These are phyloP conservation scores for Plenodomus lindquistii DNA, from an alignment of 2,329 filamentous ascomycete genomes.

Conservation along the genomic window DNA sequence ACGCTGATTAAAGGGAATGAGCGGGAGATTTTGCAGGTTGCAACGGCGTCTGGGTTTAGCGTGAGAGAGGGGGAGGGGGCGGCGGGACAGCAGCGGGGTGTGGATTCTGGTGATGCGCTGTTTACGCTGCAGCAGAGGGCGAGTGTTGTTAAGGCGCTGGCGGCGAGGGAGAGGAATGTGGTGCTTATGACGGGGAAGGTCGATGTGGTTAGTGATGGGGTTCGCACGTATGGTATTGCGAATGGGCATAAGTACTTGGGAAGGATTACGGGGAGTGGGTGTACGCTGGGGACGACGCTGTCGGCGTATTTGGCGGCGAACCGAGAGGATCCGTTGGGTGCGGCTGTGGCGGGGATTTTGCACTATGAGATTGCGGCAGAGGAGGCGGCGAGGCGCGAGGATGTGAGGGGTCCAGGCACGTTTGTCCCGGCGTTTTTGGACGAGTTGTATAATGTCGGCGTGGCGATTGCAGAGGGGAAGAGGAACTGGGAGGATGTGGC, in stretches of 20 bases:
- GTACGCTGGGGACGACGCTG: constrained; percentile 80
- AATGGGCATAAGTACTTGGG: constrained; percentile 78
- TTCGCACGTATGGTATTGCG: constrained; percentile 65
- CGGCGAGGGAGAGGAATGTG: constrained; percentile 68
- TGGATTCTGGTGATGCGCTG: constrained; percentile 71
- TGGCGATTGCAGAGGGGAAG: constrained; percentile 15
- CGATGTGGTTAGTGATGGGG: constrained; percentile 79
- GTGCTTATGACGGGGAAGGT: constrained; percentile 80
- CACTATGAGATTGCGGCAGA: constrained; percentile 81
- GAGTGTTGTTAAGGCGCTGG: constrained; percentile 66
- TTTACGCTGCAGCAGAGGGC: constrained; percentile 61
- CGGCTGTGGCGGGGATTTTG: constrained; percentile 72
- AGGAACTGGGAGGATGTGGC: constrained; percentile 11
- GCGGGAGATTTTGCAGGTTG: constrained; percentile 77
- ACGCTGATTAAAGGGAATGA: constrained; percentile 94
- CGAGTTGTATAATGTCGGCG: constrained; percentile 54
- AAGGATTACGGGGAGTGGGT: constrained; percentile 75
- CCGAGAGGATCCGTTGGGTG: constrained; percentile 56
- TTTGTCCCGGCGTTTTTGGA: constrained; percentile 89
- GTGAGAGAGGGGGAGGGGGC: too few species aligned
- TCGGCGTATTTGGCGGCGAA: constrained; percentile 69
- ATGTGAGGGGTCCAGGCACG: constrained; percentile 78
- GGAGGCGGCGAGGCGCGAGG: constrained; percentile 58
- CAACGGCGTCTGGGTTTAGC: constrained; percentile 53
- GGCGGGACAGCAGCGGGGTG: constrained; percentile 70